phyloP scores from a whole-genome alignment of 768 basidiomycete species.

The Tubosaeta brunneosetosa region DNA sequence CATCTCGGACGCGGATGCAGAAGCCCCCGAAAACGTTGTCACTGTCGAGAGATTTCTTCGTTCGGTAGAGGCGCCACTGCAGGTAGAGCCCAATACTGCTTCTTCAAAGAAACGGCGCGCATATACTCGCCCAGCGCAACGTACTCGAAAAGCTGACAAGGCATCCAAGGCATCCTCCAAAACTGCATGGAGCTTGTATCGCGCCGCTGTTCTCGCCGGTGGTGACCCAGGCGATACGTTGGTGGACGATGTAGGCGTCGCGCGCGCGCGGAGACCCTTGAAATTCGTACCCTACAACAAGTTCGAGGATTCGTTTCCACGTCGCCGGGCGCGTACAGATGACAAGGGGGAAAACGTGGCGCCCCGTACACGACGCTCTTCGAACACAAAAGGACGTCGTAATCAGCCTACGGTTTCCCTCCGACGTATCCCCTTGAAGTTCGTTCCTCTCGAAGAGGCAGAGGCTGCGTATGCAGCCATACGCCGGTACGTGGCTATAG shows the following conservation, averaged over 20 bases:
- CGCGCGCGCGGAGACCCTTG: slow-evolving; percentile 20
- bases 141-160: background rate
- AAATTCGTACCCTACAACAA: slow-evolving; percentile 27
- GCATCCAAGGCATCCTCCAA: background rate
- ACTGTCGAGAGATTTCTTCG: slow-evolving; percentile 28
- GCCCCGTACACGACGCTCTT: background rate
- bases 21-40: slow-evolving; percentile 5
- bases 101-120: slow-evolving; percentile 7
- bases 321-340: background rate
- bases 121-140: slow-evolving; percentile 14
- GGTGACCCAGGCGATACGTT: slow-evolving; percentile 22
- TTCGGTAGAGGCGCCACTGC: background rate
- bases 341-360: background rate
- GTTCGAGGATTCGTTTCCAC: slow-evolving; percentile 3
- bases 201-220: slow-evolving; percentile 25
- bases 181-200: slow-evolving; percentile 15
- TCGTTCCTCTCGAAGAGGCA: slow-evolving; percentile 26
- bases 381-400: background rate
- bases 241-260: slow-evolving; percentile 7
- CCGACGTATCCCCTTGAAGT: slow-evolving; percentile 16
- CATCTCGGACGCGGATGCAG: background rate
- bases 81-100: background rate
- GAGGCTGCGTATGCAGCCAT: slow-evolving; percentile 24
- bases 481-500: slow-evolving; percentile 21
- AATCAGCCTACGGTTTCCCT: background rate